Evolutionary conservation across 164 flowering plant genomes (phyloP).

Genomic region (Kingdonia uniflora): DNA sequence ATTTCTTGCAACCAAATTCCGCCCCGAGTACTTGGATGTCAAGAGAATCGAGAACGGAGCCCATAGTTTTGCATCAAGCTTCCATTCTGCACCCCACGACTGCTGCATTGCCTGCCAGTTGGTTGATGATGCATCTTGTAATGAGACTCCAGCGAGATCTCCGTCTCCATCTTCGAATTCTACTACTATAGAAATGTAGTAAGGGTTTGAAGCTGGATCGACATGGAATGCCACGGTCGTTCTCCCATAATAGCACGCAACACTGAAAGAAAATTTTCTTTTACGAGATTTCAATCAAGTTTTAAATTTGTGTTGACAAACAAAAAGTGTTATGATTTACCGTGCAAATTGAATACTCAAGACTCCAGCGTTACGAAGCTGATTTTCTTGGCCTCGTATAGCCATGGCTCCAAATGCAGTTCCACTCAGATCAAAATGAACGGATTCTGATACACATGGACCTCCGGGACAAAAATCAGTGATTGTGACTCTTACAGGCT

Average conservation of each 20-base stretch:
- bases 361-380: slow-evolving; percentile 50
- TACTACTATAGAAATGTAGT: slow-evolving; percentile 35
- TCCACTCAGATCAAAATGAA: slow-evolving; percentile 71
- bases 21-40: slow-evolving; percentile 24
- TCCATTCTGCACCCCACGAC: slow-evolving; percentile 70
- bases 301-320: no score
- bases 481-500: slow-evolving; percentile 44
- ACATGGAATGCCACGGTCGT: slow-evolving; percentile 36
- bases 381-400: slow-evolving; percentile 25
- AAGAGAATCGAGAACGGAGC: slow-evolving; percentile 45
- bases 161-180: slow-evolving; percentile 55
- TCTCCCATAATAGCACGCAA: slow-evolving; percentile 41
- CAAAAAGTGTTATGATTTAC: slow-evolving; percentile 21
- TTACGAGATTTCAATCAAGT: no score
- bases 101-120: slow-evolving; percentile 42
- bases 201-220: slow-evolving; percentile 41
- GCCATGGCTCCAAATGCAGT: slow-evolving; percentile 78
- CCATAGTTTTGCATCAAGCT: slow-evolving; percentile 24
- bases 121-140: slow-evolving; percentile 6
- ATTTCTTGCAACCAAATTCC: slow-evolving; percentile 35
- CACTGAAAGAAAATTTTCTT: slow-evolving; percentile 25
- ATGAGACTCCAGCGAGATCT: slow-evolving; percentile 33
- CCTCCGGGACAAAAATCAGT: slow-evolving; percentile 55
- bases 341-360: slow-evolving; percentile 34
- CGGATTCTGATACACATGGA: slow-evolving; percentile 22